These are phyloP conservation scores for Kluyveromyces siamensis DNA, from an alignment of 805 yeast genomes.

Conservation along the genomic window DNA sequence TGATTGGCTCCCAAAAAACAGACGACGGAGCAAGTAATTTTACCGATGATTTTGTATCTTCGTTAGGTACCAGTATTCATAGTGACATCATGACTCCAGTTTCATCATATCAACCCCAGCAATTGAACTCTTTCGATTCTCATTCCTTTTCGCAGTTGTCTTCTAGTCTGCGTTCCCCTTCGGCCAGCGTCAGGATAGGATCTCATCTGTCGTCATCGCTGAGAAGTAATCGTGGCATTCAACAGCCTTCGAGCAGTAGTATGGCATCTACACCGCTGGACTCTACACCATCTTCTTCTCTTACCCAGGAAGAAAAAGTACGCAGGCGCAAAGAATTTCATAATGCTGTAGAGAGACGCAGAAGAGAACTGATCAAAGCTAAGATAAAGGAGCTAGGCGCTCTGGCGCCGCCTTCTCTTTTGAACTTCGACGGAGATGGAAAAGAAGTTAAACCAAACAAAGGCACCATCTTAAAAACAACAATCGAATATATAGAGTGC, in stretches of 20 bases:
- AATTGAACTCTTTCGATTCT: constrained; percentile 10
- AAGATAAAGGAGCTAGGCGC: constrained; percentile 76
- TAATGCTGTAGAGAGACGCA: constrained; percentile 86
- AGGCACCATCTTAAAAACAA: constrained; percentile 62
- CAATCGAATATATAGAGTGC: constrained; percentile 72
- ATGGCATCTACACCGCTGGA: constrained; percentile 32
- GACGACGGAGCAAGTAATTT: constrained; percentile 16
- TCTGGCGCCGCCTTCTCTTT: constrained; percentile 68
- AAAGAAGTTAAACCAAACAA: constrained; percentile 77
- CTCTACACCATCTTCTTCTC: constrained; percentile 11
- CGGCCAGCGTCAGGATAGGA: constrained; percentile 27
- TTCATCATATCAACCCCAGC: constrained; percentile 21
- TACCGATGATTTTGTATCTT: constrained; percentile 23
- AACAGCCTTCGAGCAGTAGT: constrained; percentile 18
- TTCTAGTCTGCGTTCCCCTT: constrained; percentile 23
- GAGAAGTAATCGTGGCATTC: constrained; percentile 14
- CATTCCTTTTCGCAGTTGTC: constrained; percentile 11
- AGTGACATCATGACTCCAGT: constrained; percentile 21
- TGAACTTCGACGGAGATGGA: constrained; percentile 37
- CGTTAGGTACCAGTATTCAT: constrained; percentile 22
- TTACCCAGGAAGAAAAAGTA: constrained; percentile 51
- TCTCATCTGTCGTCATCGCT: constrained; percentile 22
- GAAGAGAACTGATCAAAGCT: constrained; percentile 86
- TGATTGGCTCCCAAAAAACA: background rate
- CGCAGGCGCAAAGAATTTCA: constrained; percentile 80